phyloP scores from a whole-genome alignment of 179 eudicot genomes.

The Beta macrorhiza region DNA sequence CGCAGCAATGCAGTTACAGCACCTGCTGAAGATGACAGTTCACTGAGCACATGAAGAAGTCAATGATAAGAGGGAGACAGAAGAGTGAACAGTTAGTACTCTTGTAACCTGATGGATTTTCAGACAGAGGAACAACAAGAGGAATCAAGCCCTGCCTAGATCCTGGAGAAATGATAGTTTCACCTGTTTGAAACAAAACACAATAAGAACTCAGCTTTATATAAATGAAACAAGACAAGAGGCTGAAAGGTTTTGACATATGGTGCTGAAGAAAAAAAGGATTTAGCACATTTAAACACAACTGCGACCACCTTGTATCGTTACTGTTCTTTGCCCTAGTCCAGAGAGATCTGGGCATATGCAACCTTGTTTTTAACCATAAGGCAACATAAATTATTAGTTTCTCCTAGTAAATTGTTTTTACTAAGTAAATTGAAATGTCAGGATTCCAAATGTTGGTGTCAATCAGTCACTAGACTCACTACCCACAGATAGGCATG shows the following conservation, averaged over 20 bases:
- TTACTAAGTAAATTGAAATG: neutral
- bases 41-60: constrained; percentile 9
- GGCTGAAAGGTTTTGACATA: neutral
- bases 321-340: neutral
- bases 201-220: neutral
- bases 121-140: constrained; percentile 73
- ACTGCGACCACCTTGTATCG: neutral
- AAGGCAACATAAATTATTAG: neutral
- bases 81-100: neutral
- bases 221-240: neutral
- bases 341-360: neutral
- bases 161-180: constrained; percentile 69
- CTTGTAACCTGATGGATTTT: constrained; percentile 55
- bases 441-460: neutral
- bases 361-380: neutral
- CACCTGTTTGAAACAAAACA: constrained; percentile 48
- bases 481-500: neutral
- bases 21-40: constrained; percentile 40
- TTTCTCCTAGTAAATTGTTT: neutral
- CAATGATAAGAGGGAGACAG: neutral
- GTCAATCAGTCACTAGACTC: neutral
- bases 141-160: constrained; percentile 79
- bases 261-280: neutral
- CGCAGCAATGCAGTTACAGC: constrained; percentile 74
- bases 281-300: neutral